phyloP scores from a whole-genome alignment of 2,329 filamentous ascomycete species.

The Trichoderma semiorbis region DNA sequence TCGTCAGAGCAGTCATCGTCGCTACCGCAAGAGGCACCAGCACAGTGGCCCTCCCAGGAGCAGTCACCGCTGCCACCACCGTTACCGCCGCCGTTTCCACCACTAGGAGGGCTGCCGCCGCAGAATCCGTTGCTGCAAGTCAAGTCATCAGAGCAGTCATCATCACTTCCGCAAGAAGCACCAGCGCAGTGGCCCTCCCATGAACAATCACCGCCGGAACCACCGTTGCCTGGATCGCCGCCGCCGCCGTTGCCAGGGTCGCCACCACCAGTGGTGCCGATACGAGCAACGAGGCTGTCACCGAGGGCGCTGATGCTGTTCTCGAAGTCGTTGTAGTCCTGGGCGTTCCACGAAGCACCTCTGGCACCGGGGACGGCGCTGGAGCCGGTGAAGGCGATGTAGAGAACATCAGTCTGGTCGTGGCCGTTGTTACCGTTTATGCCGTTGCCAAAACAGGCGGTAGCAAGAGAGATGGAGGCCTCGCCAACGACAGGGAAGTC shows the following conservation, averaged over 20 bases:
- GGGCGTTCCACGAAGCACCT: slow-evolving; percentile 54
- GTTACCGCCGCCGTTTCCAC: background rate
- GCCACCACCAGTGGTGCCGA: slow-evolving; percentile 20
- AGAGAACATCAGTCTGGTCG: slow-evolving; percentile 56
- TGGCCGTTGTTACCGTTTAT: slow-evolving; percentile 57
- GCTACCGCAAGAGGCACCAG: slow-evolving; percentile 12
- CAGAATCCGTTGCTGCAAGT: slow-evolving; percentile 23
- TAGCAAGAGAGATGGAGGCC: slow-evolving; percentile 54
- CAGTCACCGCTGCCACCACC: background rate
- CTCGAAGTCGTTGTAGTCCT: slow-evolving; percentile 48
- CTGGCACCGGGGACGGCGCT: slow-evolving; percentile 54
- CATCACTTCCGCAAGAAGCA: slow-evolving; percentile 10
- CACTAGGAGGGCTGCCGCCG: background rate
- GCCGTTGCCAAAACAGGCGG: slow-evolving; percentile 51
- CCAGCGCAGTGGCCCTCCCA: slow-evolving; percentile 21
- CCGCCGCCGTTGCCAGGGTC: background rate
- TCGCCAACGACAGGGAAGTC: slow-evolving; percentile 50
- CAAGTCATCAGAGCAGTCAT: slow-evolving; percentile 22
- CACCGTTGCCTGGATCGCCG: too few species aligned
- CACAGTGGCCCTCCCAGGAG: slow-evolving; percentile 21
- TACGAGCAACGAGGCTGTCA: slow-evolving; percentile 45
- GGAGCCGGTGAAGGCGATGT: slow-evolving; percentile 56
- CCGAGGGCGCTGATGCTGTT: slow-evolving; percentile 50
- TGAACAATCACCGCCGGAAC: slow-evolving; percentile 15
- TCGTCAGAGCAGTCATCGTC: slow-evolving; percentile 20